Conservation (phyloP, 2,329 filamentous ascomycete species). For the Bipolaris bicolor region DNA sequence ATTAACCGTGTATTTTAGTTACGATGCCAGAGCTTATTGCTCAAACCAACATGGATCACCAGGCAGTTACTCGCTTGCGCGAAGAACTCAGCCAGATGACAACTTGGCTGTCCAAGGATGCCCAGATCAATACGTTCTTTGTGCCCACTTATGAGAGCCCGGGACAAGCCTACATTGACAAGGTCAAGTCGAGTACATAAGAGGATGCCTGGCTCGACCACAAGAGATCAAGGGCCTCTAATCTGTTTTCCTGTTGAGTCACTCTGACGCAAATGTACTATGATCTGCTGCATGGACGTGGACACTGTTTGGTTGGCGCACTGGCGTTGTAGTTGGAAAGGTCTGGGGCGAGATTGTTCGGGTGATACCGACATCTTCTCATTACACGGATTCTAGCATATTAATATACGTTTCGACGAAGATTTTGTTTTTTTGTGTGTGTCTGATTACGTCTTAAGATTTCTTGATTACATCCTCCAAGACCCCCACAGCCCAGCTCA, state of each 20-base stretch:
- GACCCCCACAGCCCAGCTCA: constrained; percentile 40
- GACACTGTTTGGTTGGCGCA: constrained; percentile 20
- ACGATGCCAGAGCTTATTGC: constrained; percentile 91
- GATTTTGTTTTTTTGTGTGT: background rate
- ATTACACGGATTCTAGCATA: constrained; percentile 4
- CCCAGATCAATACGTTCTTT: constrained; percentile 77
- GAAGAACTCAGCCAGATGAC: constrained; percentile 89
- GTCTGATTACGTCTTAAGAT: constrained; percentile 5
- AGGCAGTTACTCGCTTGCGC: constrained; percentile 84
- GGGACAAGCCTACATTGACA: constrained; percentile 73
- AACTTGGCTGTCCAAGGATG: constrained; percentile 74
- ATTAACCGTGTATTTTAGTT: constrained; percentile 59
- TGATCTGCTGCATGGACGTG: constrained; percentile 20
- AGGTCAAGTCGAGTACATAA: constrained; percentile 55
- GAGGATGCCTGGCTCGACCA: background rate
- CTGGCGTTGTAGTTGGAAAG: constrained; percentile 12
- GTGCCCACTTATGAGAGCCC: constrained; percentile 76
- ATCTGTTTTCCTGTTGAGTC: background rate
- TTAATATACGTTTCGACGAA: constrained; percentile 13
- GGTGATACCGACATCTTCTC: background rate
- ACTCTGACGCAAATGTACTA: constrained; percentile 21
- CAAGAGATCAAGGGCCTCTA: background rate
- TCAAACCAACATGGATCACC: constrained; percentile 97
- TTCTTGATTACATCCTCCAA: constrained; percentile 29
- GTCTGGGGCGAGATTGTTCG: background rate